Base-by-base conservation (phyloP, 495 filamentous ascomycete species). In the Penicillium lagena region DNA sequence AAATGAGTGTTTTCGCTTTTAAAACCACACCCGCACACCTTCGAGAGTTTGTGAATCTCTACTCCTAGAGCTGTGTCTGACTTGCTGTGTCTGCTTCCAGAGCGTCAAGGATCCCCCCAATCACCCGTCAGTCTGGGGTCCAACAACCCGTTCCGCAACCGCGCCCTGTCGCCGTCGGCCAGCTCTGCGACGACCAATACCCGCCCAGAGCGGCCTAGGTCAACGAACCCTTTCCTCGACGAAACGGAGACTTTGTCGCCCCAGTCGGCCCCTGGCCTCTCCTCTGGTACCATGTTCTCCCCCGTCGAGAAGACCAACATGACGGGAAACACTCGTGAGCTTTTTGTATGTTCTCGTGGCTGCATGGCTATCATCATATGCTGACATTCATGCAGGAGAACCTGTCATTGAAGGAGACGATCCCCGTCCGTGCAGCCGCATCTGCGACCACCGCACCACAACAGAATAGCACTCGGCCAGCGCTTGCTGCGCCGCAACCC, bases 91-190 rank as follows among this genome's bases (percentile, higher is more conserved):
- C 37, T 39, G 55, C 27, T 12, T 42, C 32, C 27, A 48, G 59
- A 56, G 12, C 54, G 49, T 47, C 56, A 65, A 37, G 39, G 55
- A 3, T 71, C 78, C 40, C 63, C 78, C 31, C 74, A 22, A 22
- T 22, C 72, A 37, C 62, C 75, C 11, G 67, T 81, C 61, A 85
- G 82, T 58, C 76, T 93, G 58, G 78, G 81, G 47, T 97, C 93
- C 50, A 97, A 97, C 75, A 98, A 98, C 58, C 93, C 93, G n/a
- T 98, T 98, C 63, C 85, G 93, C 72, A 95, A 95, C 65, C 85
- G 86, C 52, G 83, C 87, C 37, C 69, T 78, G 7, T 93, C 90
- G 45, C 90, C 88, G 73, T 73, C 77, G 53, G 70, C 40, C 28
- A 58, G 75, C 59, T 76, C 62, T 22, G 22, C 22, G 37, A 73